Evolutionary conservation across 2,329 filamentous ascomycete species (phyloP), one percentile per base, ranked within the genome.

Genomic region (Cladophialophora immunda): DNA sequence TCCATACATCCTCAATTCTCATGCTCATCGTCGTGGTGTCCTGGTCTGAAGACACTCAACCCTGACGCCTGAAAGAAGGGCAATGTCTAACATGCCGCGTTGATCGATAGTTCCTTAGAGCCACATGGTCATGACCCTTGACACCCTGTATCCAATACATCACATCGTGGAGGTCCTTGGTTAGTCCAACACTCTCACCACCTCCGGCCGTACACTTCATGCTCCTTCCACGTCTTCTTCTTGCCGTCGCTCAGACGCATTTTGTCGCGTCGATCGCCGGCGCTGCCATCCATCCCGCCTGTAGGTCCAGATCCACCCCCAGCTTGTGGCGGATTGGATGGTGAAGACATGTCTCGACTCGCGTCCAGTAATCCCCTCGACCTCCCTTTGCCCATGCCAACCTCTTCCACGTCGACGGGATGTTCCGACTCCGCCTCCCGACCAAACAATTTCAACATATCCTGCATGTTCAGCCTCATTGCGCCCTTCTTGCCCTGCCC

Each of bases 361-460:
- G 22, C 19, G 4, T 66, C 62, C 27, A 67, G 45, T 25, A 70
- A 60, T 9, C 65, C 68, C 60, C 56, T 61, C 19, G 47, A 29
- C 15, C 32, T n/a, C 19, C 54, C 58, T 45, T 22, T 19, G 19
- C 55, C 58, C 52, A 53, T 58, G 2, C 59, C 65, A 32, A 66
- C 15, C 11, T 41, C 41, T 25, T 63, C 22, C 9, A 68, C 66
- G 8, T 68, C 66, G n/a, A 70, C 47, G 19, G 60, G 68, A 52
- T 68, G 63, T 30, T 82, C 80, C 41, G 78, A 77, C 71, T 88
- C 86, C 0, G 85, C 86, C 74, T 92, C 90, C 32, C 89, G 88
- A 69, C 88, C 89, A 82, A 99, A 99, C 64, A 99, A 85, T 58
- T 92, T 90, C 78, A 99, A 85, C 78, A 99, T 96, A 80, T 99